Percentiles rank a stretch among this genome's conserved stretches.
Evolutionary conservation across 129 eudicot genomes (phyloP).

Genomic region (Flaveria ramosissima): DNA sequence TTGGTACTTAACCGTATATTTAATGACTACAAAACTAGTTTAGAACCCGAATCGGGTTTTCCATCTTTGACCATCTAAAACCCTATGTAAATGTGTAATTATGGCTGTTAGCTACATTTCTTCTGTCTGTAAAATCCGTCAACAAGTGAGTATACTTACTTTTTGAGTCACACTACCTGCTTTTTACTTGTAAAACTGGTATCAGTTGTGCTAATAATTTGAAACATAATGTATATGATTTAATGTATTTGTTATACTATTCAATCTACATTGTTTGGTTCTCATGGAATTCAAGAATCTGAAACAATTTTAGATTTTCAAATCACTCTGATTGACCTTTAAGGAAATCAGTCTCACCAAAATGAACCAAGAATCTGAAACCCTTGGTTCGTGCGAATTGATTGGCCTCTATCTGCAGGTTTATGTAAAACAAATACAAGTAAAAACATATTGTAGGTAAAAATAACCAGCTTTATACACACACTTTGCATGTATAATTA

Average conservation of each 20-base stretch:
- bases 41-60: too few relatives aligned
- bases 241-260: neutral
- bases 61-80: too few relatives aligned
- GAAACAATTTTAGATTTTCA: neutral
- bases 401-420: too few relatives aligned
- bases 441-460: too few relatives aligned
- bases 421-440: too few relatives aligned
- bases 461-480: too few relatives aligned
- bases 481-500: too few relatives aligned
- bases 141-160: constrained; percentile 20
- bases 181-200: neutral
- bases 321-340: constrained; percentile 8
- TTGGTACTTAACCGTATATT: too few relatives aligned
- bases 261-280: neutral
- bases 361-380: constrained; percentile 61
- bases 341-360: constrained; percentile 55
- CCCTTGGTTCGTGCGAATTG: constrained; percentile 54
- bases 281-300: neutral
- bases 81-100: too few relatives aligned
- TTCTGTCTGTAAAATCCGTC: constrained; percentile 61
- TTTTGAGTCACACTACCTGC: constrained; percentile 22
- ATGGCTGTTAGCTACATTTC: too few relatives aligned
- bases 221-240: constrained; percentile 2
- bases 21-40: too few relatives aligned
- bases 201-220: neutral